Evolutionary conservation across 164 flowering plant species (phyloP).

Genomic region (Berberis thunbergii): DNA sequence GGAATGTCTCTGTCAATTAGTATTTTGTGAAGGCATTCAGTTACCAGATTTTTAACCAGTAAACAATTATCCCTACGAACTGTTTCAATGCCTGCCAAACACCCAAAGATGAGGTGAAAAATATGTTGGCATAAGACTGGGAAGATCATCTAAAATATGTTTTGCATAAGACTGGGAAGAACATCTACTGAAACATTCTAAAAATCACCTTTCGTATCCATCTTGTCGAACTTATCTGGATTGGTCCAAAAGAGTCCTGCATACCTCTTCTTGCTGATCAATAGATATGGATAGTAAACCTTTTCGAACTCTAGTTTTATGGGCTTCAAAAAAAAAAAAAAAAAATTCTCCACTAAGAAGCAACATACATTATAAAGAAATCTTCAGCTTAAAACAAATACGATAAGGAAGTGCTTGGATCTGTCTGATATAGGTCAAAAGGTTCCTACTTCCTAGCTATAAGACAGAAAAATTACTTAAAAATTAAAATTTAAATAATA

Average conservation of each 20-base stretch:
- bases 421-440: too few relatives aligned
- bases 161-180: not conserved
- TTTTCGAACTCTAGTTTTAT: slow-evolving; percentile 98
- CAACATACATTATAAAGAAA: not conserved
- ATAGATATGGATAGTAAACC: slow-evolving; percentile 89
- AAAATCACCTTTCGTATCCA: slow-evolving; percentile 89
- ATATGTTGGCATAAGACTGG: not conserved
- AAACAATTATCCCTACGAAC: slow-evolving; percentile 96
- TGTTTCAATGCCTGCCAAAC: slow-evolving; percentile 83
- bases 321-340: slow-evolving; percentile 45
- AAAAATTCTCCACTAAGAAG: not conserved
- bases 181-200: not conserved
- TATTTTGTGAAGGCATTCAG: slow-evolving; percentile 88
- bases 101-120: slow-evolving; percentile 5
- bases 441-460: too few relatives aligned
- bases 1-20: slow-evolving; percentile 81
- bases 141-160: not conserved
- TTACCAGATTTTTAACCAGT: slow-evolving; percentile 89
- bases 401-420: too few relatives aligned
- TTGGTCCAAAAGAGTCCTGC: slow-evolving; percentile 96
- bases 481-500: not conserved
- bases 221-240: slow-evolving; percentile 87
- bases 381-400: not conserved
- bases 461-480: not conserved
- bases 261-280: slow-evolving; percentile 97